Evolutionary conservation across 2,329 filamentous ascomycete genomes (phyloP).

Genomic region (Botrytis byssoidea): DNA sequence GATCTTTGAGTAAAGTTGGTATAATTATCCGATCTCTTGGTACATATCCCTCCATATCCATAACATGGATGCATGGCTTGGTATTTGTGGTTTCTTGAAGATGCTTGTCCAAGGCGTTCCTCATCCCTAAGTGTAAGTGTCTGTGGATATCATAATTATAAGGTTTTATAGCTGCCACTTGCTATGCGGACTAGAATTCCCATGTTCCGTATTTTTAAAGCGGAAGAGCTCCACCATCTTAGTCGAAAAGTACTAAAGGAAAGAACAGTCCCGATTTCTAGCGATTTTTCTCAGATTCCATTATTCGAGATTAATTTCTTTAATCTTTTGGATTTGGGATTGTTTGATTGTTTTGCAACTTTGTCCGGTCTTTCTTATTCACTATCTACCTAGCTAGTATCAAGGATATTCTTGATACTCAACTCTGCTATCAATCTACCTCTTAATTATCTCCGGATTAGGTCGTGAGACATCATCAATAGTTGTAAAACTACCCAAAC

Average conservation of each 20-base stretch:
- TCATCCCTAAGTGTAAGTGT: not conserved
- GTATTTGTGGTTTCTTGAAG: not conserved
- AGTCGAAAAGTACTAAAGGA: slow-evolving; percentile 20
- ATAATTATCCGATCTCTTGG: slow-evolving; percentile 1
- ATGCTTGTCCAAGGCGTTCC: not conserved
- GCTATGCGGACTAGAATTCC: not conserved
- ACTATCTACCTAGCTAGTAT: not conserved
- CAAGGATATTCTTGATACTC: not conserved
- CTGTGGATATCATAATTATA: not conserved
- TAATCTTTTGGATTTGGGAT: not conserved
- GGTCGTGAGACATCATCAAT: not conserved
- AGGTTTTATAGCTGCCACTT: slow-evolving; percentile 9
- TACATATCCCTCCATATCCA: not conserved
- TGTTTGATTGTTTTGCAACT: not conserved
- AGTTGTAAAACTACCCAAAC: not conserved
- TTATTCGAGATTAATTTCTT: not conserved
- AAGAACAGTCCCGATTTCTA: slow-evolving; percentile 11
- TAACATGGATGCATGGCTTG: not conserved
- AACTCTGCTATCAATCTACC: not conserved
- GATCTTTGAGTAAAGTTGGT: not conserved
- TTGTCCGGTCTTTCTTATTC: not conserved
- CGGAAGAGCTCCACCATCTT: not conserved
- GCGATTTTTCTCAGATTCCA: not conserved
- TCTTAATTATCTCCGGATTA: not conserved
- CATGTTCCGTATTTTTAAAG: slow-evolving; percentile 12